Conservation (phyloP, 805 yeast species). For the Metschnikowia colocasiae region DNA sequence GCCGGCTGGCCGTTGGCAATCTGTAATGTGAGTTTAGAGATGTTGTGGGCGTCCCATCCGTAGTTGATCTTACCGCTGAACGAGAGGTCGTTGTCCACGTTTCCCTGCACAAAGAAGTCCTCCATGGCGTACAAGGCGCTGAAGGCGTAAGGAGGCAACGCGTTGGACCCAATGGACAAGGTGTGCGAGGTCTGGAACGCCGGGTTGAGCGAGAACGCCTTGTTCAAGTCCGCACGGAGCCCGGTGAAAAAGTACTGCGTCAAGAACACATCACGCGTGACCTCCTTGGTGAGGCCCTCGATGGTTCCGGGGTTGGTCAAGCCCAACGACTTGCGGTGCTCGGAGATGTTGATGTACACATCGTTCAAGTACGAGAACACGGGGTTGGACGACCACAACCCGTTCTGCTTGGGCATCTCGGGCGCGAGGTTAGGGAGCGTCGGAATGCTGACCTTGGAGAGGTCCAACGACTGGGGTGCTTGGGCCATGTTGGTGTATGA, state of each 20-base stretch:
- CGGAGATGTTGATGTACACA: slow-evolving; percentile 64
- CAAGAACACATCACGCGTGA: slow-evolving; percentile 86
- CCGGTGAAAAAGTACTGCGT: slow-evolving; percentile 91
- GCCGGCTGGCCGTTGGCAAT: slow-evolving; percentile 84
- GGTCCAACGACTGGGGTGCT: slow-evolving; percentile 40
- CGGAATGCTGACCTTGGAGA: slow-evolving; percentile 53
- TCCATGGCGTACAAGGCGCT: slow-evolving; percentile 87
- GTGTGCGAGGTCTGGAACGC: slow-evolving; percentile 96
- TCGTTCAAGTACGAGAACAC: slow-evolving; percentile 74
- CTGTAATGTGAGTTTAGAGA: slow-evolving; percentile 84
- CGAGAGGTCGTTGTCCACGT: slow-evolving; percentile 80
- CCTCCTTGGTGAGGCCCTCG: slow-evolving; percentile 92
- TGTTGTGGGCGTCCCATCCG: slow-evolving; percentile 77
- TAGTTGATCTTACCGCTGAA: slow-evolving; percentile 87
- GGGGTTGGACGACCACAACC: slow-evolving; percentile 81
- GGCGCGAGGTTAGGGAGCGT: slow-evolving; percentile 58
- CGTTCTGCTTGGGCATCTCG: slow-evolving; percentile 48
- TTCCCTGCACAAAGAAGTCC: slow-evolving; percentile 82
- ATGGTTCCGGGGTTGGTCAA: slow-evolving; percentile 91
- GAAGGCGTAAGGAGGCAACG: slow-evolving; percentile 86
- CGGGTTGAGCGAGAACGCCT: slow-evolving; percentile 86
- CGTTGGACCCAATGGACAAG: slow-evolving; percentile 80
- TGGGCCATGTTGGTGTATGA: slow-evolving; percentile 13
- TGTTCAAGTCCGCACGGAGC: slow-evolving; percentile 91
- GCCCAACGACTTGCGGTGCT: slow-evolving; percentile 78